Percentiles rank a stretch among this genome's conserved stretches.
Conservation (phyloP, 2,329 filamentous ascomycete species). For the Cercospora sesami region DNA sequence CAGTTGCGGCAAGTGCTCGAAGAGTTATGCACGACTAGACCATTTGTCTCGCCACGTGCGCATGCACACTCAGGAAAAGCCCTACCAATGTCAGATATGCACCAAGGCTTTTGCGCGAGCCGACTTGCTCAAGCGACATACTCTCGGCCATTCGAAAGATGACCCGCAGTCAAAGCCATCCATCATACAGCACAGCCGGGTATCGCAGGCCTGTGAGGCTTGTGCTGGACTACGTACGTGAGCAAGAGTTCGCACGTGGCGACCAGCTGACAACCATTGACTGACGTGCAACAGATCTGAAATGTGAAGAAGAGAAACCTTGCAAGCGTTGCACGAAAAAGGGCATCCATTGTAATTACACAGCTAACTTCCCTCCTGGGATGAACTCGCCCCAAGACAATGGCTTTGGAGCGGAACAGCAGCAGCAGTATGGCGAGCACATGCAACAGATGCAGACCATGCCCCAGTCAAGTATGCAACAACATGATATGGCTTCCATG, state of each 20-base stretch:
- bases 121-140: constrained; percentile 55
- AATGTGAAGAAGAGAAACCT: constrained; percentile 57
- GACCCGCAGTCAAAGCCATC: constrained; percentile 35
- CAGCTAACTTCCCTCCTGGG: constrained; percentile 27
- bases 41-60: constrained; percentile 55
- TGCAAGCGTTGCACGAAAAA: constrained; percentile 55
- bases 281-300: constrained; percentile 41
- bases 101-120: constrained; percentile 51
- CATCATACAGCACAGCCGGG: constrained; percentile 41
- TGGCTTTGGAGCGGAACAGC: constrained; percentile 29
- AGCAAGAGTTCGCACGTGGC: neutral
- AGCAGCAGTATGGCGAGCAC: constrained; percentile 24
- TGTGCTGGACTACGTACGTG: constrained; percentile 48
- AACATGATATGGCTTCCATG: constrained; percentile 20
- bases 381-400: constrained; percentile 26
- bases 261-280: neutral
- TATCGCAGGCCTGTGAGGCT: constrained; percentile 54
- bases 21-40: constrained; percentile 54
- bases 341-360: constrained; percentile 47
- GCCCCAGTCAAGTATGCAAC: constrained; percentile 9
- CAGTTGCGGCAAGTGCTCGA: constrained; percentile 55
- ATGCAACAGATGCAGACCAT: constrained; percentile 23
- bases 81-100: constrained; percentile 48
- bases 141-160: constrained; percentile 46
- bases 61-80: constrained; percentile 49